Evolutionary conservation across 306 rosid species (phyloP).

Genomic region (Crataegus laevigata): DNA sequence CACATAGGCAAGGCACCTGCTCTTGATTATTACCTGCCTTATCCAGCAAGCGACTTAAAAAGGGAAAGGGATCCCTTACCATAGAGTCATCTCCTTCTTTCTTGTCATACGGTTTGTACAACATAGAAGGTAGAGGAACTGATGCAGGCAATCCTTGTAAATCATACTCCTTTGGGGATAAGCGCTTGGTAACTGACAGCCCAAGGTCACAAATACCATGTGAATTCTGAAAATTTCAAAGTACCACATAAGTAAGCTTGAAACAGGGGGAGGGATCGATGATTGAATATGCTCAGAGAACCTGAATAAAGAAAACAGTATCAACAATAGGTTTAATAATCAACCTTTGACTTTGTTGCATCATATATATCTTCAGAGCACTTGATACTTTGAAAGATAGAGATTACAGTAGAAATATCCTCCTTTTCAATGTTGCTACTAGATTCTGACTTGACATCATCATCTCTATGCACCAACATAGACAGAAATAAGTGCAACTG

Average conservation of each 20-base stretch:
- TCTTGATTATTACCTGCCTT: not conserved
- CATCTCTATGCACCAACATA: slow-evolving; percentile 73
- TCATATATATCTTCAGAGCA: slow-evolving; percentile 70
- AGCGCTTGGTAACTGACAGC: slow-evolving; percentile 58
- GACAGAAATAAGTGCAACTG: slow-evolving; percentile 69
- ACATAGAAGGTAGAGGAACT: slow-evolving; percentile 58
- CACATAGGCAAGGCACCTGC: not conserved
- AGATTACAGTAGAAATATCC: slow-evolving; percentile 39
- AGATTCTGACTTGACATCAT: slow-evolving; percentile 70
- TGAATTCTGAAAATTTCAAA: slow-evolving; percentile 59
- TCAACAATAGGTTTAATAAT: not conserved
- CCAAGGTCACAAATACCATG: slow-evolving; percentile 93
- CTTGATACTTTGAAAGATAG: slow-evolving; percentile 69
- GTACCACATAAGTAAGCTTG: slow-evolving; percentile 25
- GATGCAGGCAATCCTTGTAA: slow-evolving; percentile 40
- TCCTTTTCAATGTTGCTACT: slow-evolving; percentile 51
- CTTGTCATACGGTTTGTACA: slow-evolving; percentile 65
- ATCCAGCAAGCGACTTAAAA: not conserved
- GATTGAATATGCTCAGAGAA: not conserved
- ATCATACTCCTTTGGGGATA: slow-evolving; percentile 57
- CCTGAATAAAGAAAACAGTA: slow-evolving; percentile 3
- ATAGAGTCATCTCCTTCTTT: slow-evolving; percentile 59
- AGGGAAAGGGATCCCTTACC: slow-evolving; percentile 37
- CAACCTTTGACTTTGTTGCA: slow-evolving; percentile 78
- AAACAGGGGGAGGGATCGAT: not conserved